Conservation (phyloP, 495 filamentous ascomycete species). For the Aspergillus sclerotioniger region DNA sequence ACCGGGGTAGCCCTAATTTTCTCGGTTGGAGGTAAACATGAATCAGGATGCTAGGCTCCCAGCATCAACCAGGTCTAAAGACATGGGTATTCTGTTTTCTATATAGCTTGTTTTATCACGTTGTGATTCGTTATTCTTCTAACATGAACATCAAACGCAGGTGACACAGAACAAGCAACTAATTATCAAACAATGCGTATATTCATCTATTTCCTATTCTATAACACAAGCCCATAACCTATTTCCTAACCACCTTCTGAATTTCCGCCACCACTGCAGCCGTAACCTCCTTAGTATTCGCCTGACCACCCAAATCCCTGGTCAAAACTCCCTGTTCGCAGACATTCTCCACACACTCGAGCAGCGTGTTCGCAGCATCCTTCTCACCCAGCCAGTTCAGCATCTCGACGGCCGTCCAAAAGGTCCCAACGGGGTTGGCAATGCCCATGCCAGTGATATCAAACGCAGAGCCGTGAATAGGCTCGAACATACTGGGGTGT, state of each 20-base stretch:
- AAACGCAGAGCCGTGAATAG: conserved; percentile 66
- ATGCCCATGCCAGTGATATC: conserved; percentile 71
- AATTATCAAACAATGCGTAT: too few species aligned
- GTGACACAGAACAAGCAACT: too few species aligned
- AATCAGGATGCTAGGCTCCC: too few species aligned
- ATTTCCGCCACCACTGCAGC: conserved; percentile 61
- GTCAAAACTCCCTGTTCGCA: conserved; percentile 57
- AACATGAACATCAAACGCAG: too few species aligned
- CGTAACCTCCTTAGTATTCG: conserved; percentile 58
- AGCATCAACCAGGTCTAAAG: too few species aligned
- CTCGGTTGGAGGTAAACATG: too few species aligned
- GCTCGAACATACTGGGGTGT: conserved; percentile 66
- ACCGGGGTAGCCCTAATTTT: too few species aligned
- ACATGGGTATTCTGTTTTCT: too few species aligned
- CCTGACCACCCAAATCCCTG: conserved; percentile 57
- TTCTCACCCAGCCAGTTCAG: conserved; percentile 61
- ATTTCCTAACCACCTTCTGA: conserved; percentile 25
- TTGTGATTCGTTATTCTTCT: too few species aligned
- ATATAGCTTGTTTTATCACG: too few species aligned
- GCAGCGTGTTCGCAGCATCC: conserved; percentile 52
- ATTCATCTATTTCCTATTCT: too few species aligned
- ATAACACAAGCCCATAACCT: too few species aligned
- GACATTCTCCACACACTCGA: conserved; percentile 60
- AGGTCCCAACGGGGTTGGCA: conserved; percentile 69
- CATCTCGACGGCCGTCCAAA: conserved; percentile 71